A percentile compares a stretch with the other conserved stretches of the same genome.
phyloP scores from a whole-genome alignment of 2,329 filamentous ascomycete species.

The Cadophora malorum region DNA sequence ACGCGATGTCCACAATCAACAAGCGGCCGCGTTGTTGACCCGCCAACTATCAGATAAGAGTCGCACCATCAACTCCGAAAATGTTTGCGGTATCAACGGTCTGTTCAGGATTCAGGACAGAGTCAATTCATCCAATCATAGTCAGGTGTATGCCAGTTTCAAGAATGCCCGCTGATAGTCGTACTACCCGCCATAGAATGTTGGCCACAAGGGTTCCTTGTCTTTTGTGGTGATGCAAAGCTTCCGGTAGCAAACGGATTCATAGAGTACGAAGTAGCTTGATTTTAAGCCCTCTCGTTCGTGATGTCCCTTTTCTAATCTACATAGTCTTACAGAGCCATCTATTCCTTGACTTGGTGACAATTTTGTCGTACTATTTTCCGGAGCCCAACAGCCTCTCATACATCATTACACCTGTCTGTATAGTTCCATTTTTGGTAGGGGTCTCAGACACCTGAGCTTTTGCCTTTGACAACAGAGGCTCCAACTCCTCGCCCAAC shows the following conservation, averaged over 20 bases:
- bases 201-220: neutral
- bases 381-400: conserved; percentile 21
- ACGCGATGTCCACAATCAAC: conserved; percentile 21
- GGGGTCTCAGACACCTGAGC: conserved; percentile 10
- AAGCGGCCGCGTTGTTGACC: conserved; percentile 23
- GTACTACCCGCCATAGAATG: too few species aligned
- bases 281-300: neutral
- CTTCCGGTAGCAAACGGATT: too few species aligned
- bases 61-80: too few species aligned
- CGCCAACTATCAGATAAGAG: conserved; percentile 17
- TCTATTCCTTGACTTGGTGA: neutral
- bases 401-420: conserved; percentile 20
- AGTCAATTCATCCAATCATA: too few species aligned
- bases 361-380: neutral
- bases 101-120: too few species aligned
- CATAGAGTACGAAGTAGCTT: neutral
- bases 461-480: conserved; percentile 8
- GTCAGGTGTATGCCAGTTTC: too few species aligned
- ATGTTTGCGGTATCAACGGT: too few species aligned
- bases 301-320: neutral
- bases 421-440: neutral
- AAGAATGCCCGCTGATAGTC: too few species aligned
- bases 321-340: conserved; percentile 12
- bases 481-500: conserved; percentile 24
- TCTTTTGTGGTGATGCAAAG: too few species aligned